Percentiles rank a stretch among this genome's conserved stretches.
These are phyloP conservation scores for Chalara sp. DNA, from an alignment of 2,329 filamentous ascomycete species.

Conservation along the genomic window DNA sequence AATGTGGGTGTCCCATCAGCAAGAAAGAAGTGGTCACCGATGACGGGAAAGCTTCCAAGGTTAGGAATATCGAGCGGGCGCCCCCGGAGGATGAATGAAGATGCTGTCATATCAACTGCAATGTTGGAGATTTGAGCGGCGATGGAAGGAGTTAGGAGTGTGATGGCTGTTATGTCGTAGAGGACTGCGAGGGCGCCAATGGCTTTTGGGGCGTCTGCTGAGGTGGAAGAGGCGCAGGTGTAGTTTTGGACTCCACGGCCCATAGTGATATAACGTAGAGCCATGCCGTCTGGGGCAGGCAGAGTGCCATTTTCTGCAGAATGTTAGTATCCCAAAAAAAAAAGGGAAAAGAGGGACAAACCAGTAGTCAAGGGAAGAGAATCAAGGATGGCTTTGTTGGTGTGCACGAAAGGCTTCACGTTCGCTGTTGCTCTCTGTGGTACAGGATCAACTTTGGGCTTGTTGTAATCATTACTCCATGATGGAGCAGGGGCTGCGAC, in stretches of 20 bases:
- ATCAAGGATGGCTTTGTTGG: background rate
- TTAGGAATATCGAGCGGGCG: background rate
- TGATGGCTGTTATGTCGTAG: constrained; percentile 78
- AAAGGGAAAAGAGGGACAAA: too few species aligned
- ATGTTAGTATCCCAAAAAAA: too few species aligned
- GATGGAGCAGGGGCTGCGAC: too few species aligned
- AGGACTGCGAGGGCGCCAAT: constrained; percentile 63
- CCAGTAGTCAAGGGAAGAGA: background rate
- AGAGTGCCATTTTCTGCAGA: background rate
- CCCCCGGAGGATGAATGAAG: constrained; percentile 50
- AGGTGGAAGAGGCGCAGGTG: constrained; percentile 39
- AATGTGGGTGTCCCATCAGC: constrained; percentile 68
- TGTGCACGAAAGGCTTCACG: background rate
- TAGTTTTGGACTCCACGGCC: constrained; percentile 6
- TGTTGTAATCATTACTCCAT: too few species aligned
- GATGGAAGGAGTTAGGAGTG: constrained; percentile 37
- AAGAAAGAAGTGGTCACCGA: constrained; percentile 72
- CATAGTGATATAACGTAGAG: background rate
- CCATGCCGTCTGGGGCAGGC: background rate
- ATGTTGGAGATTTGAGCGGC: constrained; percentile 57
- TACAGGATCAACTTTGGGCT: too few species aligned
- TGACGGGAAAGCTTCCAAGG: background rate
- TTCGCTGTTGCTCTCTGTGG: background rate
- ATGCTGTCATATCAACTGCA: constrained; percentile 30
- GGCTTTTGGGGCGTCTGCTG: constrained; percentile 32